Conservation (phyloP, 257 asterid genomes). For the Petrea volubilis region DNA sequence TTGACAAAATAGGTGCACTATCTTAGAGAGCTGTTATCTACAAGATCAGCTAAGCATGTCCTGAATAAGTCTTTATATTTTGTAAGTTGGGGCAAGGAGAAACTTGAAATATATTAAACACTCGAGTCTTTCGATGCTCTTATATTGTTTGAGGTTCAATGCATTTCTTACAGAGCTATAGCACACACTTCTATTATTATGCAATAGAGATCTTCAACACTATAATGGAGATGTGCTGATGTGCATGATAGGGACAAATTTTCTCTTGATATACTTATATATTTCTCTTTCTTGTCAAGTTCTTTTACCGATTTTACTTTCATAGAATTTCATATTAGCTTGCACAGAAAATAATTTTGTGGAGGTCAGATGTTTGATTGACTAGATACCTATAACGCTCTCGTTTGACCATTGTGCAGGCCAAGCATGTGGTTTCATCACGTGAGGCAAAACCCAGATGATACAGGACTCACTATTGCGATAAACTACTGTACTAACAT, state of each 20-base stretch:
- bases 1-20: too few species aligned
- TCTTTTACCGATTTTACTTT: too few species aligned
- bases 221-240: background rate
- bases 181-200: background rate
- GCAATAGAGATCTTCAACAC: background rate
- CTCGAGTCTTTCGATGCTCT: too few species aligned
- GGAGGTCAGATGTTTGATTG: too few species aligned
- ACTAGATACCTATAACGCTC: background rate
- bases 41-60: too few species aligned
- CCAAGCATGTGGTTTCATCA: conserved; percentile 99
- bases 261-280: background rate
- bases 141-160: too few species aligned
- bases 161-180: background rate
- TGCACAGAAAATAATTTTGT: too few species aligned
- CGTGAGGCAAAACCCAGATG: conserved; percentile 72
- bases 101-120: too few species aligned
- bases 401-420: conserved; percentile 49
- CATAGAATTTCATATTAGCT: too few species aligned
- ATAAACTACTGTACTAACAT: conserved; percentile 69
- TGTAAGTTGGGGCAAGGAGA: too few species aligned
- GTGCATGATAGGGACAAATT: background rate
- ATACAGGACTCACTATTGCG: conserved; percentile 71
- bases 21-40: too few species aligned
- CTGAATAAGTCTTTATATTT: too few species aligned
- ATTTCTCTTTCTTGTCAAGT: background rate